Evolutionary conservation across 306 rosid genomes (phyloP).

Genomic region (Glycine latifolia): DNA sequence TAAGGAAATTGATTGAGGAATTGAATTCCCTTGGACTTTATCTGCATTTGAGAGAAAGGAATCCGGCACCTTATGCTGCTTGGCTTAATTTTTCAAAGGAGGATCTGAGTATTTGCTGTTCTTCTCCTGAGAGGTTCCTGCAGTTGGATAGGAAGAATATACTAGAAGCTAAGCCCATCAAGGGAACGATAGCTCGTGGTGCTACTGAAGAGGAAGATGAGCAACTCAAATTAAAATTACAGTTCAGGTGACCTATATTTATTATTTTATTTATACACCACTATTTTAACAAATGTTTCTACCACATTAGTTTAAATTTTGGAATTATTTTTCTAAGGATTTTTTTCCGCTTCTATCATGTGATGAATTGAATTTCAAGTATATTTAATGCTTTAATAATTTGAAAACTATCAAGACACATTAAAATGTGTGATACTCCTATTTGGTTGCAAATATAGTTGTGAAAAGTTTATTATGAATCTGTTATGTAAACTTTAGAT

Average conservation of each 20-base stretch:
- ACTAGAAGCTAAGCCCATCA: slow-evolving; percentile 97
- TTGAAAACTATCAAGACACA: slow-evolving; percentile 28
- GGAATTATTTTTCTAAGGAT: slow-evolving; percentile 28
- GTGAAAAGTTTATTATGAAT: not conserved
- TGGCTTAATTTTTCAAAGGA: slow-evolving; percentile 92
- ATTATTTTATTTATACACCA: slow-evolving; percentile 11
- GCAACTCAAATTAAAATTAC: slow-evolving; percentile 69
- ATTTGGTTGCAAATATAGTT: slow-evolving; percentile 22
- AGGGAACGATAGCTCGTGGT: slow-evolving; percentile 95
- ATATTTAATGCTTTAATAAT: slow-evolving; percentile 23
- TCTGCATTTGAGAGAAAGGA: slow-evolving; percentile 84
- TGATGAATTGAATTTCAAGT: slow-evolving; percentile 19
- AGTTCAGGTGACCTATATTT: slow-evolving; percentile 68
- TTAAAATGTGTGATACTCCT: slow-evolving; percentile 20
- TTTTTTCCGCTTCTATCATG: not conserved
- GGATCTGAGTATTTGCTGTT: slow-evolving; percentile 78
- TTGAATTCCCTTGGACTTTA: slow-evolving; percentile 74
- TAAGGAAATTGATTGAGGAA: slow-evolving; percentile 67
- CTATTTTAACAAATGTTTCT: slow-evolving; percentile 12
- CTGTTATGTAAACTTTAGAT: slow-evolving; percentile 23
- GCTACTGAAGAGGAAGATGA: slow-evolving; percentile 78
- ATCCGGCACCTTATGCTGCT: slow-evolving; percentile 98
- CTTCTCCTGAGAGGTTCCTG: slow-evolving; percentile 97
- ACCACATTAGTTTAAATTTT: slow-evolving; percentile 8
- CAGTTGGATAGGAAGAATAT: slow-evolving; percentile 72